Evolutionary conservation across 1,284 basidiomycete species (phyloP).

Genomic region (Microbotryomycetes sp.): DNA sequence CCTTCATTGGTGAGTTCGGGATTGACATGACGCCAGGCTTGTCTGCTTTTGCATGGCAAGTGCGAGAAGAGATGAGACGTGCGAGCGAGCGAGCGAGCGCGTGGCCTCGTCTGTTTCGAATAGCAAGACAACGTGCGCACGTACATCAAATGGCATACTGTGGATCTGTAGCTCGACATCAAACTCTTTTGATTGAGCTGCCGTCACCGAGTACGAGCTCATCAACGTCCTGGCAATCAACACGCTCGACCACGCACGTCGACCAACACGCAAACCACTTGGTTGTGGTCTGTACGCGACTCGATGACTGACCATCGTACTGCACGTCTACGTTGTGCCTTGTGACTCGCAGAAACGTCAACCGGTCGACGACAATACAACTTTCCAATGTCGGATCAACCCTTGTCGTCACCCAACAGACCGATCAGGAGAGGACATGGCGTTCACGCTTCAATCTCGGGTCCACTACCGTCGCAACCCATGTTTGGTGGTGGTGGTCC

Average conservation of each 20-base stretch:
- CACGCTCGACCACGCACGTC: not conserved
- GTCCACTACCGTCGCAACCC: conserved; percentile 38
- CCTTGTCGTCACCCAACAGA: conserved; percentile 17
- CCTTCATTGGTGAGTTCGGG: conserved; percentile 10
- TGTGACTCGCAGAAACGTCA: conserved; percentile 35
- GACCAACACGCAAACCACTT: no score
- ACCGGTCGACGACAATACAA: conserved; percentile 44
- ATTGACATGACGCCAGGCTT: not conserved
- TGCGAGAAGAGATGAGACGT: not conserved
- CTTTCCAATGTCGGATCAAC: conserved; percentile 35
- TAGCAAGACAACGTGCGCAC: not conserved
- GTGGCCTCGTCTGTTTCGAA: not conserved
- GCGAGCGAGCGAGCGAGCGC: not conserved
- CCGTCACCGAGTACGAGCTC: no score
- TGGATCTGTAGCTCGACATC: not conserved
- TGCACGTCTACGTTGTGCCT: no score
- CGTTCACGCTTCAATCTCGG: conserved; percentile 39
- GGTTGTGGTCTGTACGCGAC: no score
- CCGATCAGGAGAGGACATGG: conserved; percentile 29
- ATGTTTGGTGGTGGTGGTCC: conserved; percentile 4
- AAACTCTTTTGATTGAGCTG: not conserved
- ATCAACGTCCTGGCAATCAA: not conserved
- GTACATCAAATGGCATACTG: not conserved
- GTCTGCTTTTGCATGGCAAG: not conserved
- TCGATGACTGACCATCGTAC: no score